Conservation (phyloP, 192 early-diverging fungal species). For the Dimargaris cristalligena region DNA sequence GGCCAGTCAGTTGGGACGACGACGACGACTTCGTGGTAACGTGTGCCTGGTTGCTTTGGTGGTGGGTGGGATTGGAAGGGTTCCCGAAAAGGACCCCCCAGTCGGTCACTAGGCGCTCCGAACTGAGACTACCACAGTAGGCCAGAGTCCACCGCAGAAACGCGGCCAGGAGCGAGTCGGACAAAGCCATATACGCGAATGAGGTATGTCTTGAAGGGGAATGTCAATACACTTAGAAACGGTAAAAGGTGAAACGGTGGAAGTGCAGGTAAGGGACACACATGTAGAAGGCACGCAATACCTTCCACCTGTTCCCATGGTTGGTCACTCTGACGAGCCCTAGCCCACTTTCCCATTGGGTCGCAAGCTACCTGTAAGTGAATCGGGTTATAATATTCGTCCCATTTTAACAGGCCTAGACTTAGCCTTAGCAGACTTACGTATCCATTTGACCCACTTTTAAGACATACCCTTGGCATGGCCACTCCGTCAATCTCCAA, state of each 20-base stretch:
- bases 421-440: neutral
- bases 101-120: neutral
- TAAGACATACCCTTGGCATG: neutral
- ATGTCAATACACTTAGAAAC: neutral
- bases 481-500: neutral
- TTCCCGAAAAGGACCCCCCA: neutral
- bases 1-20: neutral
- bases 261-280: neutral
- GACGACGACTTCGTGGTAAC: too few species aligned
- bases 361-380: too few species aligned
- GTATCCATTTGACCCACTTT: neutral
- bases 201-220: neutral
- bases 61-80: neutral
- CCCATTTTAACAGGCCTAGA: neutral
- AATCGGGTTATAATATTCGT: too few species aligned
- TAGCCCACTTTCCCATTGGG: too few species aligned
- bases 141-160: neutral
- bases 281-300: too few species aligned
- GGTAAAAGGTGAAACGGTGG: neutral
- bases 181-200: neutral
- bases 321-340: too few species aligned
- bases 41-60: slow-evolving; percentile 8
- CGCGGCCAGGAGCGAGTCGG: neutral
- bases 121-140: neutral
- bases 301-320: too few species aligned